Base-by-base conservation (phyloP, 257 asterid genomes). In the Gentiana dahurica region DNA sequence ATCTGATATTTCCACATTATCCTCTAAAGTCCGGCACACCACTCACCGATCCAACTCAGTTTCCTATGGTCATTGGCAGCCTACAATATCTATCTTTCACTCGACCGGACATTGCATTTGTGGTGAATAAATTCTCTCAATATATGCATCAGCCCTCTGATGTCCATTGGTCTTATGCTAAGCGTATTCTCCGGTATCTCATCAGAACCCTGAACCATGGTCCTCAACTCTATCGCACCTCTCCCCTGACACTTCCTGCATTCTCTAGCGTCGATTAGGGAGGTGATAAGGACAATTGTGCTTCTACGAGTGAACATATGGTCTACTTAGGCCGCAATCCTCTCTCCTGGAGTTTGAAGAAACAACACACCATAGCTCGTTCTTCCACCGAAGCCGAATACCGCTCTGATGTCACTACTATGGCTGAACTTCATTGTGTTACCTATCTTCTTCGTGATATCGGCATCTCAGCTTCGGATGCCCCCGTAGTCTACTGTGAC, bases 311-410 rank as follows among this genome's bases (percentile, higher is more conserved):
- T 33, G 36, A 32, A 12, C 54, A 6, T 46, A 58, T 43, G 54
- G 34, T 12, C 12, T 35, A 35, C 32, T 33, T 12, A 7, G 39
- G 32, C 12, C 11, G 33, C n/a, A n/a, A n/a, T n/a, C n/a, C n/a
- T n/a, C n/a, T n/a, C n/a, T n/a, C n/a, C n/a, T n/a, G n/a, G n/a
- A n/a, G n/a, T n/a, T n/a, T n/a, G n/a, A n/a, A n/a, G n/a, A n/a
- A n/a, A n/a, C n/a, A n/a, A n/a, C n/a, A n/a, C n/a, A n/a, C n/a
- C n/a, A n/a, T n/a, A n/a, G n/a, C n/a, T 48, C 48, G 48, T 15
- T 59, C 63, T 12, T 59, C 54, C 10, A 59, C 46, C 11, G 39
- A 59, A 15, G 54, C 43, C 2, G 24, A 58, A 12, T 59, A 59
- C n/a, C 8, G 5, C 3, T 43, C 0, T 3, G 59, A 34, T 38